Percentiles rank a stretch among this genome's conserved stretches.
Conservation (phyloP, 352 stramenopile genomes). For the Phytophthora pistaciae region DNA sequence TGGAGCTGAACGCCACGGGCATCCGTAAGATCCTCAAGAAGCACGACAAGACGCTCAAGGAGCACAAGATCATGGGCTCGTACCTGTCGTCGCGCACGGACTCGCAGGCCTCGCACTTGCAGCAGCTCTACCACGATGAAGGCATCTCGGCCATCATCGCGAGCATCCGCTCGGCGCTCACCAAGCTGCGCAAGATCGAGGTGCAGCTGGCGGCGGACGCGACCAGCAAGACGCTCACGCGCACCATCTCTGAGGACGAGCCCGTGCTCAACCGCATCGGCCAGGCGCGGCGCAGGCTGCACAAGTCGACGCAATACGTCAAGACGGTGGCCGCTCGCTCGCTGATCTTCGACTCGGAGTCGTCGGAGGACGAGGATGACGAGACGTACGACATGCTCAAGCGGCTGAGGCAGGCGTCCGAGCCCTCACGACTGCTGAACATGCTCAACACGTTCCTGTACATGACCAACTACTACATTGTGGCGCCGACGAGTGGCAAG, state of each 20-base stretch:
- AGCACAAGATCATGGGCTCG: slow-evolving; percentile 88
- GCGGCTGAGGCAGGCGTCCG: slow-evolving; percentile 50
- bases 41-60: slow-evolving; percentile 87
- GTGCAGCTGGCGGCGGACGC: slow-evolving; percentile 40
- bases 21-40: slow-evolving; percentile 93
- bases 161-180: slow-evolving; percentile 76
- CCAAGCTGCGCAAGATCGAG: slow-evolving; percentile 66
- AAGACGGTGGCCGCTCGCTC: slow-evolving; percentile 85
- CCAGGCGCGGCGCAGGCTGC: slow-evolving; percentile 67
- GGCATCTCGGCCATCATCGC: slow-evolving; percentile 91
- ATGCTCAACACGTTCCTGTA: slow-evolving; percentile 96
- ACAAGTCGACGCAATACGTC: slow-evolving; percentile 87
- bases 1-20: slow-evolving; percentile 88
- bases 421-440: slow-evolving; percentile 92
- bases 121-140: slow-evolving; percentile 89
- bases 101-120: slow-evolving; percentile 84
- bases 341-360: slow-evolving; percentile 86
- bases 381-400: slow-evolving; percentile 70
- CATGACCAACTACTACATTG: slow-evolving; percentile 99
- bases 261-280: slow-evolving; percentile 80
- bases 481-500: slow-evolving; percentile 93
- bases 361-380: slow-evolving; percentile 86
- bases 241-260: slow-evolving; percentile 81
- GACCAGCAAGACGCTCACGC: slow-evolving; percentile 40
- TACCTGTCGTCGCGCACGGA: slow-evolving; percentile 85